phyloP scores from a whole-genome alignment of 805 yeast species.

The Starmerella vitae region DNA sequence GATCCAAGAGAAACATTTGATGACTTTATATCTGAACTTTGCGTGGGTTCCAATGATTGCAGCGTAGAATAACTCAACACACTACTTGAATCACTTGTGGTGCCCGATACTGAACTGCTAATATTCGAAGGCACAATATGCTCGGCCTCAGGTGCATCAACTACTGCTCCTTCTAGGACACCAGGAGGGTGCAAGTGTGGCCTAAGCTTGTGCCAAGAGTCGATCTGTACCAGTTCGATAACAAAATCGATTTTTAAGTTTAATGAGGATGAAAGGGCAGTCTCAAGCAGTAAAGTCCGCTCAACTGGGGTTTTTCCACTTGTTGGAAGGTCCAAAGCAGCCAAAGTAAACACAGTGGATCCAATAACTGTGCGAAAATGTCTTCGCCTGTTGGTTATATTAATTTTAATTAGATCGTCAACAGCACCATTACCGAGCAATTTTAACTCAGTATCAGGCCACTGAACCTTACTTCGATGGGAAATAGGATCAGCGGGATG shows the following conservation, averaged over 20 bases:
- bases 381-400: slow-evolving; percentile 17
- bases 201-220: background rate
- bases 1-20: background rate
- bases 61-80: background rate
- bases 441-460: slow-evolving; percentile 18
- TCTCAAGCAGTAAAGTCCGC: slow-evolving; percentile 11
- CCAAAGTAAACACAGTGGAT: slow-evolving; percentile 12
- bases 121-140: background rate
- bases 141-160: background rate
- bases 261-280: slow-evolving; percentile 16
- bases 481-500: slow-evolving; percentile 22
- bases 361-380: slow-evolving; percentile 21
- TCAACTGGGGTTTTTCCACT: slow-evolving; percentile 1
- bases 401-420: slow-evolving; percentile 7
- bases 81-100: background rate
- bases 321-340: slow-evolving; percentile 6
- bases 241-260: slow-evolving; percentile 18
- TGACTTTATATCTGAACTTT: no score
- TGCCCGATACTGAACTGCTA: background rate
- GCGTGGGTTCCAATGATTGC: background rate
- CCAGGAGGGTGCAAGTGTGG: background rate
- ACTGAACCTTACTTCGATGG: slow-evolving; percentile 16
- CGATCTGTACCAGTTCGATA: background rate
- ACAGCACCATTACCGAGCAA: slow-evolving; percentile 7
- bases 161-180: background rate